Percentiles rank a stretch among this genome's conserved stretches.
Conservation (phyloP, 2,329 filamentous ascomycete species). For the Pseudocercospora ulei region DNA sequence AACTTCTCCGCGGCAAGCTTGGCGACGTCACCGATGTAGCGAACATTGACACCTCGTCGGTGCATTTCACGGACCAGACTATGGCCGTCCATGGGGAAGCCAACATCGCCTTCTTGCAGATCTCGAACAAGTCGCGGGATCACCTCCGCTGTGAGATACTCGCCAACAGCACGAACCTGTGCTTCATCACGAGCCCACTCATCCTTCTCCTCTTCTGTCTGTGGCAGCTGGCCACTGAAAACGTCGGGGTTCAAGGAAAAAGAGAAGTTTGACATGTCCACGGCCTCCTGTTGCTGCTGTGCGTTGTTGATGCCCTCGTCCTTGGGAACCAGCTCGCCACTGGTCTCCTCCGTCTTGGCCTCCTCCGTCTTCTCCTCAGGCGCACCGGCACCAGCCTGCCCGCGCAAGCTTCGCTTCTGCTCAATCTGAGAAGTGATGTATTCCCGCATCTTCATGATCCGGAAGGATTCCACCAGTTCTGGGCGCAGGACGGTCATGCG, state of each 20-base stretch:
- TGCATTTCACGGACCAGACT: conserved; percentile 81
- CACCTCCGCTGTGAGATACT: conserved; percentile 63
- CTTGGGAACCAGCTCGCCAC: conserved; percentile 15
- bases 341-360: conserved; percentile 23
- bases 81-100: conserved; percentile 97
- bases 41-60: conserved; percentile 92
- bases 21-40: conserved; percentile 83
- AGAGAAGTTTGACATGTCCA: conserved; percentile 78
- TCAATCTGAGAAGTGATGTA: conserved; percentile 74
- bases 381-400: conserved; percentile 22
- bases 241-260: conserved; percentile 90
- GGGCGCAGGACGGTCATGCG: conserved; percentile 89
- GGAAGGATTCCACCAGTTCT: conserved; percentile 80
- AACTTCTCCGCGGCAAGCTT: conserved; percentile 49
- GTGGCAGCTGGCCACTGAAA: conserved; percentile 82
- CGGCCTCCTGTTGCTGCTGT: conserved; percentile 50
- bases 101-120: conserved; percentile 81
- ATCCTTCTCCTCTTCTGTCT: conserved; percentile 80
- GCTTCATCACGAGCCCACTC: conserved; percentile 75
- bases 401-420: conserved; percentile 42
- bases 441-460: conserved; percentile 74
- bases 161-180: conserved; percentile 74
- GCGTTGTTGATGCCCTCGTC: conserved; percentile 28
- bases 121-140: conserved; percentile 82
- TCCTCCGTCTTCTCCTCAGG: conserved; percentile 23